Percentiles rank a stretch among this genome's conserved stretches.
phyloP scores from a whole-genome alignment of 2,329 filamentous ascomycete genomes.

The Magnaporthiopsis rhizophila region DNA sequence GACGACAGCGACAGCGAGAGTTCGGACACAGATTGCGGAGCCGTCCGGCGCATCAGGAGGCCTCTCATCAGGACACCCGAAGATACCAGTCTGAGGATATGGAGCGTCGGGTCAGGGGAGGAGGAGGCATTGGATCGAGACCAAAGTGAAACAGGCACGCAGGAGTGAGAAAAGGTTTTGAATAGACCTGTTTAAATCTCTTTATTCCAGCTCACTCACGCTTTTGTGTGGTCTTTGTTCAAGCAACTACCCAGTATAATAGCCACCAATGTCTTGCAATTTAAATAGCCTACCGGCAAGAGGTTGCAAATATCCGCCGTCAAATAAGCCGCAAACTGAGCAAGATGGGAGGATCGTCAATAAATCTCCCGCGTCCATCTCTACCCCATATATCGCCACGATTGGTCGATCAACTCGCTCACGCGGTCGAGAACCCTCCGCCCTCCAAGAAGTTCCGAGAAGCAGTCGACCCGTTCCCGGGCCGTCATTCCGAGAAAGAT shows the following conservation, averaged over 20 bases:
- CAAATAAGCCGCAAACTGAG: background rate
- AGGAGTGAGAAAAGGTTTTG: background rate
- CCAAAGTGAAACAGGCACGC: background rate
- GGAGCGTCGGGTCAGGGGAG: slow-evolving; percentile 25
- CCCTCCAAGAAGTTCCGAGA: slow-evolving; percentile 47
- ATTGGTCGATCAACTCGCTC: slow-evolving; percentile 38
- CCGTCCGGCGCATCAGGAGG: background rate
- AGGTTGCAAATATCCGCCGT: slow-evolving; percentile 3
- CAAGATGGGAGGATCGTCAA: background rate
- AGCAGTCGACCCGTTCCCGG: slow-evolving; percentile 38
- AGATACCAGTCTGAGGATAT: slow-evolving; percentile 39
- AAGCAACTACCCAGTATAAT: background rate
- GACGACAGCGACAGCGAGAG: slow-evolving; percentile 8
- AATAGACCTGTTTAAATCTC: background rate
- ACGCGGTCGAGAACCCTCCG: slow-evolving; percentile 43
- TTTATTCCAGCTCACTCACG: background rate
- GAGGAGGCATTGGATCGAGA: background rate
- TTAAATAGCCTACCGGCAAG: background rate
- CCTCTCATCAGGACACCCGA: slow-evolving; percentile 12
- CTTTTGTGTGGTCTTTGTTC: background rate
- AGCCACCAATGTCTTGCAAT: background rate
- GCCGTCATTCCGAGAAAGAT: slow-evolving; percentile 49
- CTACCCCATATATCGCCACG: background rate
- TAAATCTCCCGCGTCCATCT: background rate
- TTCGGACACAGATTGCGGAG: slow-evolving; percentile 18